These are phyloP conservation scores for Ramichloridium luteum DNA, from an alignment of 2,329 filamentous ascomycete genomes.

Conservation along the genomic window DNA sequence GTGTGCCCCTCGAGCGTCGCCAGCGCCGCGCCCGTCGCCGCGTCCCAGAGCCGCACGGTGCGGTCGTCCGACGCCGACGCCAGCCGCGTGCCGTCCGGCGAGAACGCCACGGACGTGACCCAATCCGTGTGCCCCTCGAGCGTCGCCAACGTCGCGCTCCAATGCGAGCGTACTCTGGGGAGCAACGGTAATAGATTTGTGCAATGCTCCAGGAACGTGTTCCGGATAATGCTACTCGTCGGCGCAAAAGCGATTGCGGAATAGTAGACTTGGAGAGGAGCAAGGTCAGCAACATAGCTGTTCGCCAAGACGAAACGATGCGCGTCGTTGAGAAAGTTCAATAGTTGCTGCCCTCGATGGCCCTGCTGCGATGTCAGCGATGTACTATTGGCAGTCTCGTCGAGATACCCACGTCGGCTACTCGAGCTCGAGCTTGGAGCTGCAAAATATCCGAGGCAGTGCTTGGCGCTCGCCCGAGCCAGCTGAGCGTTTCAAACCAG, in stretches of 20 bases:
- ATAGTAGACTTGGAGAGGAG: conserved; percentile 28
- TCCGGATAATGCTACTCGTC: conserved; percentile 16
- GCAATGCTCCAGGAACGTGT: conserved; percentile 13
- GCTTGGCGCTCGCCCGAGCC: conserved; percentile 18
- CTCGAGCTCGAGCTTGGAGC: not conserved
- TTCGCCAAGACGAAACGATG: conserved; percentile 22
- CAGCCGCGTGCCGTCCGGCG: conserved; percentile 2
- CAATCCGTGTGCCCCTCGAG: conserved; percentile 12
- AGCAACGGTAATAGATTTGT: conserved; percentile 10
- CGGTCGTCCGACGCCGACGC: conserved; percentile 2
- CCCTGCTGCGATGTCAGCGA: too few species aligned
- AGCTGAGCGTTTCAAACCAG: conserved; percentile 34
- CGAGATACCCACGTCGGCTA: not conserved
- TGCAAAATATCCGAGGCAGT: conserved; percentile 5
- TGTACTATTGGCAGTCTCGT: not conserved
- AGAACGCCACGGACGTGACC: conserved; percentile 8
- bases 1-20: conserved; percentile 20
- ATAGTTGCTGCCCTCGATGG: conserved; percentile 4
- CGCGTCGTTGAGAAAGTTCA: conserved; percentile 22
- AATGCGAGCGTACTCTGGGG: conserved; percentile 7
- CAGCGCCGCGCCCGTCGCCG: conserved; percentile 3
- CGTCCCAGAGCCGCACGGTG: conserved; percentile 12
- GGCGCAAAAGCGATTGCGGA: conserved; percentile 25
- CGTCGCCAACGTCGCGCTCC: conserved; percentile 17
- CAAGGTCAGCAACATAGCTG: conserved; percentile 17